Base-by-base conservation (phyloP, 129 eudicot species). In the Ambrosia trifida region DNA sequence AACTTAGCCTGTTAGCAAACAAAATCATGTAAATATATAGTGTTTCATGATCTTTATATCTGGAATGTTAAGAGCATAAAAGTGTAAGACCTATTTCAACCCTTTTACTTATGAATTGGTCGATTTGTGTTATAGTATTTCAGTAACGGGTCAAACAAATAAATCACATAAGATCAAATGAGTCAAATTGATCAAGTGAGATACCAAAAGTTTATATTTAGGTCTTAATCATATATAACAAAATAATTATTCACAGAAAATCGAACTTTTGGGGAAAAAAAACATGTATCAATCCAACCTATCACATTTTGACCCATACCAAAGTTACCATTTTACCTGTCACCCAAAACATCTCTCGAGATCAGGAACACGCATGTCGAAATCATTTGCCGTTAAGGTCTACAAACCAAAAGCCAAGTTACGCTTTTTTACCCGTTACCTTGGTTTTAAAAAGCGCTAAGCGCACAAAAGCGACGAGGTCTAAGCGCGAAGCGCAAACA, bases 341-440 rank as follows among this genome's bases (percentile, higher is more conserved):
- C 43, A 13, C 12, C 43, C 1, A 59, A 32, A 32, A 12, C 65
- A 13, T 19, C 5, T 5, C 36, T 17, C 18, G 10, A 47, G n/a
- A 73, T 33, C 18, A 62, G 28, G 62, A 62, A 61, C 18, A 72
- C 11, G 33, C 35, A 73, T 43, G 40, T 32, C 7, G 52, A 73
- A 32, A 49, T 49, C 24, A 49, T 73, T 16, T 7, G 20, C 11
- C 1, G 12, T 62, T 3, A 46, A 30, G 32, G 45, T 61, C 43
- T 35, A 20, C 11, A 53, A 18, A 18, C 31, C 60, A 24, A 24
- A 18, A 2, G 60, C 7, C 30, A 7, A 51, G 10, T 19, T 53
- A 53, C 30, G 31, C 5, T 2, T 53, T 53, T 53, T 53, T 2
- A 19, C 28, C 28, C 28, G 28, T 24, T 28, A 56, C 35, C n/a